phyloP scores from a whole-genome alignment of 495 filamentous ascomycete genomes.

The Penicillium salamii region DNA sequence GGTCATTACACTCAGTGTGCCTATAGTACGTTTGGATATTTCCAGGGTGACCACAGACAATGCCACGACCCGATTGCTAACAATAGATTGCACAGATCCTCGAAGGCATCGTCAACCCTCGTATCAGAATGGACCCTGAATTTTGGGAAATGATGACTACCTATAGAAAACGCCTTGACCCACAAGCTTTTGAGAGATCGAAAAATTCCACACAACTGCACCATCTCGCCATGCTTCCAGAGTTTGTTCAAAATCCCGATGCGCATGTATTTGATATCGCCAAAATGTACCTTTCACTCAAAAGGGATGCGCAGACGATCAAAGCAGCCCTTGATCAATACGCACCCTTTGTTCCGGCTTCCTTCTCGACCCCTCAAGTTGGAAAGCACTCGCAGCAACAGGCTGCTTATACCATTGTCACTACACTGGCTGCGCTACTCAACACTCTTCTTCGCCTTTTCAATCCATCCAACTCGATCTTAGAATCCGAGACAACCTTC shows the following conservation, averaged over 20 bases:
- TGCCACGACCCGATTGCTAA: background rate
- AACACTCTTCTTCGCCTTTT: constrained; percentile 28
- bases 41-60: background rate
- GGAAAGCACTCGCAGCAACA: constrained; percentile 19
- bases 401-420: constrained; percentile 20
- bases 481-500: constrained; percentile 13
- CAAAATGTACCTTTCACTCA: constrained; percentile 14
- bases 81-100: constrained; percentile 22
- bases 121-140: constrained; percentile 20
- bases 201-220: constrained; percentile 10
- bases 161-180: constrained; percentile 1
- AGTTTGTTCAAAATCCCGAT: constrained; percentile 18
- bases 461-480: constrained; percentile 9
- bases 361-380: background rate
- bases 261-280: constrained; percentile 20
- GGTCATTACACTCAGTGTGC: constrained; percentile 28
- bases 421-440: constrained; percentile 24
- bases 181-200: background rate
- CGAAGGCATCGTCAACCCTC: constrained; percentile 30
- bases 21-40: constrained; percentile 27
- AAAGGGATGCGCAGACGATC: constrained; percentile 11
- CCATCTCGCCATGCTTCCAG: constrained; percentile 19
- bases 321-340: constrained; percentile 7
- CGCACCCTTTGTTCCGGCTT: background rate
- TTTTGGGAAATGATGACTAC: constrained; percentile 15